These are phyloP conservation scores for Hypholoma sublateritium DNA, from an alignment of 768 basidiomycete species.

Conservation along the genomic window DNA sequence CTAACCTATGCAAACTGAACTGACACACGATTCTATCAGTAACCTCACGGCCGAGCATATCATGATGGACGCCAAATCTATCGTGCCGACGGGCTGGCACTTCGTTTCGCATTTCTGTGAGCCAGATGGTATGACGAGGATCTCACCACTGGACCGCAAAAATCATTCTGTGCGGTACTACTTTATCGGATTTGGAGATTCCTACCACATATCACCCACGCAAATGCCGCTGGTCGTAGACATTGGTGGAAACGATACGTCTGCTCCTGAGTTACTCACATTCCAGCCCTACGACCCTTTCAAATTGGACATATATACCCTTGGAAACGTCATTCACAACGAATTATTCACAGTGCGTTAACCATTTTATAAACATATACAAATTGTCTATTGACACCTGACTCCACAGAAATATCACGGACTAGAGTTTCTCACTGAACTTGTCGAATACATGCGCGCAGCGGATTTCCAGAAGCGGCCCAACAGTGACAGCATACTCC, in stretches of 20 bases:
- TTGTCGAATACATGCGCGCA: conserved; percentile 26
- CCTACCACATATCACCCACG: conserved; percentile 20
- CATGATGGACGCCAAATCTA: conserved; percentile 35
- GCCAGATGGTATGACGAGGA: conserved; percentile 27
- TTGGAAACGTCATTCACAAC: conserved; percentile 27
- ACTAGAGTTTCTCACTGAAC: conserved; percentile 24
- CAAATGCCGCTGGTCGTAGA: conserved; percentile 17
- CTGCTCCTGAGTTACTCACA: conserved; percentile 24
- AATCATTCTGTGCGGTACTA: conserved; percentile 37
- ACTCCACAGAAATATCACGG: conserved; percentile 21
- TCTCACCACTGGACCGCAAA: conserved; percentile 29
- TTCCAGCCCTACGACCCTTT: conserved; percentile 25
- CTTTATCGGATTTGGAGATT: conserved; percentile 35
- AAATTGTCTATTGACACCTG: background rate
- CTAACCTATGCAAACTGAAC: background rate
- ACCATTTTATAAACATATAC: background rate
- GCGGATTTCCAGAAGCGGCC: conserved; percentile 23
- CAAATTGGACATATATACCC: conserved; percentile 30
- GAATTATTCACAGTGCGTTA: conserved; percentile 23
- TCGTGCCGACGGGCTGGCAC: conserved; percentile 34
- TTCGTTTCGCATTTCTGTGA: conserved; percentile 29
- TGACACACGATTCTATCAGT: conserved; percentile 10
- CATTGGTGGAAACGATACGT: conserved; percentile 24
- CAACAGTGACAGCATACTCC: conserved; percentile 19
- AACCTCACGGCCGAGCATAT: conserved; percentile 33